Base-by-base conservation (phyloP, 73 alveolate species). In the Blepharisma japonicum region DNA sequence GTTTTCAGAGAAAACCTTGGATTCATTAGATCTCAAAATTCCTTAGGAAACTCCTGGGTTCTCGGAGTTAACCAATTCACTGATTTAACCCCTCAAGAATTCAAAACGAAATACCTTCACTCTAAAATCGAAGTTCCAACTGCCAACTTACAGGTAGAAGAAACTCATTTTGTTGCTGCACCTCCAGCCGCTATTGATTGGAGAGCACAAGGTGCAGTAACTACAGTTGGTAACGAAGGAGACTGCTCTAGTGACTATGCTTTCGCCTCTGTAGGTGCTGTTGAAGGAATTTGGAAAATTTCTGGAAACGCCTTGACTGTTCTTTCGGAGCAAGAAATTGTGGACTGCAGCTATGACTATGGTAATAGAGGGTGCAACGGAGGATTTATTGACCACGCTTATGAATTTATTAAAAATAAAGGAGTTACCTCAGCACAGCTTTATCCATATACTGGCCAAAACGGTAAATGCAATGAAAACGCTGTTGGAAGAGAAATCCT, bases 321-420 rank as follows among this genome's bases (percentile, higher is more conserved):
- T 20, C 68, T 81, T 3, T 74, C 94, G 6, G 94, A 79, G 84
- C 83, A 87, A 79, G 83, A 87, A 71, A 78, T 87, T 6, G 86
- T 87, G 11, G 94, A 87, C 77, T 87, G 94, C 84, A 56, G 86
- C 6, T 18, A 48, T 6, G 27, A 38, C 6, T 77, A 38, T 32
- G 88, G 54, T 6, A 81, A 84, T 71, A 83, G 80, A 42, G 96
- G 96, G 50, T 88, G 95, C 85, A 70, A 78, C 56, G 97, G 97
- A 66, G 97, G 97, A 71, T 81, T 68, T 74, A 83, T 85, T 90
- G 85, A 72, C 77, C 68, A 79, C 67, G 96, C 91, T 25, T 84
- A 90, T 83, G 77, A 71, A n/a, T 91, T 89, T 81, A 80, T 77
- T 21, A 23, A 53, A 47, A 71, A 70, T 1, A 18, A 53, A 6